Percentiles rank a stretch among this genome's conserved stretches.
Evolutionary conservation across 2,329 filamentous ascomycete genomes (phyloP).

Genomic region (Aureobasidium sp.): DNA sequence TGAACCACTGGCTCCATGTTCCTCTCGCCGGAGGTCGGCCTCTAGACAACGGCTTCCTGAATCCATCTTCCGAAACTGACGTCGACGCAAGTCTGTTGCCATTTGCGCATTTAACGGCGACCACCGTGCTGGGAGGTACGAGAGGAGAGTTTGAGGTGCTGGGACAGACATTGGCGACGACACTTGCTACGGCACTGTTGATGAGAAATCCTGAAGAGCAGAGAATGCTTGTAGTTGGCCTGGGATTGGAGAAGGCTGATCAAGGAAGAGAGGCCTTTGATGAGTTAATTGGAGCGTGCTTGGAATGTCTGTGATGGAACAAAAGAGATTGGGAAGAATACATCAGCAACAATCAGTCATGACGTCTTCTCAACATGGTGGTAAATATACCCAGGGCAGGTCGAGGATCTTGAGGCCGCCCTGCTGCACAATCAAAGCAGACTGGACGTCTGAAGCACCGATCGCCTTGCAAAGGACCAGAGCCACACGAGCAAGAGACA

Average conservation of each 20-base stretch:
- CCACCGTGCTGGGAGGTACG: slow-evolving; percentile 77
- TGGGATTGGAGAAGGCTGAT: slow-evolving; percentile 46
- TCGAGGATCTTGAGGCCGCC: no score
- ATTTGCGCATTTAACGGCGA: slow-evolving; percentile 74
- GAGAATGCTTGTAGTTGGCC: slow-evolving; percentile 51
- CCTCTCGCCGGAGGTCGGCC: slow-evolving; percentile 60
- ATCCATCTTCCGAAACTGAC: slow-evolving; percentile 39
- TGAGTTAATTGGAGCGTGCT: slow-evolving; percentile 28
- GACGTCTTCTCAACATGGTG: neutral
- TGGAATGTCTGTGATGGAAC: slow-evolving; percentile 23
- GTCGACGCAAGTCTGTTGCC: slow-evolving; percentile 51
- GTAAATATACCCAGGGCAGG: neutral
- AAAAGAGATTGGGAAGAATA: neutral
- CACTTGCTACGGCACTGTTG: slow-evolving; percentile 74
- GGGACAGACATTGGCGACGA: slow-evolving; percentile 81
- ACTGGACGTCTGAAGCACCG: no score
- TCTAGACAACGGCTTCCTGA: slow-evolving; percentile 50
- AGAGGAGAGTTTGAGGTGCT: slow-evolving; percentile 67
- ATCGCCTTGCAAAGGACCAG: no score
- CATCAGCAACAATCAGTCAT: neutral
- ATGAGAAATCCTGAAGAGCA: slow-evolving; percentile 60
- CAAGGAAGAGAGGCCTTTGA: slow-evolving; percentile 35
- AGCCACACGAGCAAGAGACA: neutral
- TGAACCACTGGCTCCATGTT: slow-evolving; percentile 93
- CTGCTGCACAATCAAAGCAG: neutral